Evolutionary conservation across 2,329 filamentous ascomycete species (phyloP).

Genomic region (Xylaria sp.): DNA sequence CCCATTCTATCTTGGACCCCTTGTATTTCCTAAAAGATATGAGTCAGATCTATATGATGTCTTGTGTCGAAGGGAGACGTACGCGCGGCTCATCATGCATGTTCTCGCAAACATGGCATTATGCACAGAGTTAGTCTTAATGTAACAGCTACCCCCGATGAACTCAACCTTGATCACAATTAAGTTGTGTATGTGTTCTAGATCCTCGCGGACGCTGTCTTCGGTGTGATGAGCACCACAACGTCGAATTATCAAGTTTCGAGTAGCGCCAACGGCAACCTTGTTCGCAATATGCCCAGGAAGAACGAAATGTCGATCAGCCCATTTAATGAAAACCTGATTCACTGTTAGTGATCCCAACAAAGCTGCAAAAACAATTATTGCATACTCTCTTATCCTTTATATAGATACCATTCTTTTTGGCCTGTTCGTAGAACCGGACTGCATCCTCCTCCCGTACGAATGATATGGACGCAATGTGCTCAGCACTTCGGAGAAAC

Average conservation of each 20-base stretch:
- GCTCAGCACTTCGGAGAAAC: conserved; percentile 68
- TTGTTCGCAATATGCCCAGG: conserved; percentile 71
- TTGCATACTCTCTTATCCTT: conserved; percentile 71
- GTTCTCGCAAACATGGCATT: conserved; percentile 79
- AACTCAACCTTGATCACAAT: conserved; percentile 74
- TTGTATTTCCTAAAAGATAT: conserved; percentile 70
- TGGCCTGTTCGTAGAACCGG: conserved; percentile 72
- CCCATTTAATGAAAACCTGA: conserved; percentile 76
- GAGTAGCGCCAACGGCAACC: conserved; percentile 72
- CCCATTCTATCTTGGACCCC: conserved; percentile 75
- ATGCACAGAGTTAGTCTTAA: conserved; percentile 81
- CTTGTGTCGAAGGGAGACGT: conserved; percentile 43
- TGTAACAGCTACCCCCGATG: conserved; percentile 67
- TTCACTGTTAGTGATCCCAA: conserved; percentile 24
- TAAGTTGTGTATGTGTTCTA: conserved; percentile 85
- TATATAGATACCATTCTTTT: conserved; percentile 74
- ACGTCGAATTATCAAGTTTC: conserved; percentile 76
- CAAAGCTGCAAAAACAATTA: neutral
- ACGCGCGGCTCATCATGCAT: conserved; percentile 76
- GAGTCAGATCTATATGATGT: conserved; percentile 35
- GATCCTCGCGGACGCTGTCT: conserved; percentile 72
- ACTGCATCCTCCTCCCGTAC: conserved; percentile 69
- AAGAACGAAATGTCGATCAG: conserved; percentile 74
- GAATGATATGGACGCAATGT: conserved; percentile 75
- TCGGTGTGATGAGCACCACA: conserved; percentile 69